Base-by-base conservation (phyloP, 192 early-diverging fungal genomes). In the Chytriomyces confervae region DNA sequence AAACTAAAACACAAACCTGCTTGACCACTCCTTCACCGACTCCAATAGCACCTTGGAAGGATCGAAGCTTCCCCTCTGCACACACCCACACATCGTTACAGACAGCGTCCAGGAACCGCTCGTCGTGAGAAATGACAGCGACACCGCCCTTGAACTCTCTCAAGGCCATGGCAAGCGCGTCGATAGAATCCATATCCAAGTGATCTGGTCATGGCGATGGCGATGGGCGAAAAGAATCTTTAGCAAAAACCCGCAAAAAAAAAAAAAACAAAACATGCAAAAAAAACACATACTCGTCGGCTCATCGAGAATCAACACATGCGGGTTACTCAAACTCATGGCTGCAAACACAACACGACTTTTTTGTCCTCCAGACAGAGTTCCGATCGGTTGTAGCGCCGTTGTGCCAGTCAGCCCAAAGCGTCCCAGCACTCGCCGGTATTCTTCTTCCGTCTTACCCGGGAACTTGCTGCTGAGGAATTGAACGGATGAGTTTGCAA, bases 381-480 rank as follows among this genome's bases (percentile, higher is more conserved):
- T 99, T 62, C 92, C 87, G 81, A 99, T 97, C 24, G 92, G 89
- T 79, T 98, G 97, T 86, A 98, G 81, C 60, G 94, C 97, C 7
- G 93, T 95, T 89, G 95, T 96, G 5, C 98, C 98, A 20, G 97
- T 95, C 62, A 99, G 92, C 70, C 98, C 98, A 81, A 97, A 99
- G 9, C 93, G 86, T 66, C 95, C 98, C 77, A 99, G 81, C 69
- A 96, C 91, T 20, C 95, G 84, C 77, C 98, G 92, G 83, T 97
- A 98, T 77, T 99, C 98, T 84, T 99, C 97, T 66, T 99, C 96
- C 8, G 86, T 87, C 83, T 91, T 91, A 9, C 97, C 97, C 6
- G 98, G 96, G 85, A 90, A 99, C 79, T 91, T 93, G 65, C 87
- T 88, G 61, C 89, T 88, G 88, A 99, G 88, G 74, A 96, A 96